These are phyloP conservation scores for Sarocladiaceae sp. DNA, from an alignment of 2,329 filamentous ascomycete genomes.

Conservation along the genomic window DNA sequence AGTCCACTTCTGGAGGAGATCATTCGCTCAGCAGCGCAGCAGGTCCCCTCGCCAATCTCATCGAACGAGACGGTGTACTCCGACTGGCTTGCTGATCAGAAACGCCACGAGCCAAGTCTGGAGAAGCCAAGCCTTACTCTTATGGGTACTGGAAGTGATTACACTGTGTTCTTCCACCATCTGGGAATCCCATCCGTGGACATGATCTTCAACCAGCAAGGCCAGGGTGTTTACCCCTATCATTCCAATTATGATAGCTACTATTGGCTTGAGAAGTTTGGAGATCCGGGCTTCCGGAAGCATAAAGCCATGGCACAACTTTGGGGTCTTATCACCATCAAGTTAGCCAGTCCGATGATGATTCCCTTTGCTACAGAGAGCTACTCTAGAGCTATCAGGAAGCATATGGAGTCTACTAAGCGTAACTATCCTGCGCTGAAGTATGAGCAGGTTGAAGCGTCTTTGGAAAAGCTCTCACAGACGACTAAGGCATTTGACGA, in stretches of 20 bases:
- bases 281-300: conserved; percentile 52
- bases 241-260: conserved; percentile 73
- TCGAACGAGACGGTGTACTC: conserved; percentile 35
- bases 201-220: conserved; percentile 39
- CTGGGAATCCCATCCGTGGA: conserved; percentile 51
- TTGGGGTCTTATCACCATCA: conserved; percentile 20
- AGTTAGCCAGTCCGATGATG: conserved; percentile 11
- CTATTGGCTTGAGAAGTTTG: conserved; percentile 67
- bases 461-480: background rate
- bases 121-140: conserved; percentile 34
- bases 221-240: conserved; percentile 54
- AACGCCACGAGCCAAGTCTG: conserved; percentile 23
- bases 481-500: background rate
- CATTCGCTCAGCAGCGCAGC: conserved; percentile 46
- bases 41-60: conserved; percentile 47
- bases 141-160: conserved; percentile 57
- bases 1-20: conserved; percentile 59
- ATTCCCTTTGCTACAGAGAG: background rate
- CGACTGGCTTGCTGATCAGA: conserved; percentile 34
- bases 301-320: conserved; percentile 48
- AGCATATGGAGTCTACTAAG: background rate
- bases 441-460: background rate
- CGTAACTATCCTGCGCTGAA: background rate
- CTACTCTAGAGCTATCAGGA: background rate
- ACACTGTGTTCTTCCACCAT: conserved; percentile 57